A percentile compares a stretch with the other conserved stretches of the same genome.
Conservation (phyloP, 106 monocot species). For the Apostasia ramifera region DNA sequence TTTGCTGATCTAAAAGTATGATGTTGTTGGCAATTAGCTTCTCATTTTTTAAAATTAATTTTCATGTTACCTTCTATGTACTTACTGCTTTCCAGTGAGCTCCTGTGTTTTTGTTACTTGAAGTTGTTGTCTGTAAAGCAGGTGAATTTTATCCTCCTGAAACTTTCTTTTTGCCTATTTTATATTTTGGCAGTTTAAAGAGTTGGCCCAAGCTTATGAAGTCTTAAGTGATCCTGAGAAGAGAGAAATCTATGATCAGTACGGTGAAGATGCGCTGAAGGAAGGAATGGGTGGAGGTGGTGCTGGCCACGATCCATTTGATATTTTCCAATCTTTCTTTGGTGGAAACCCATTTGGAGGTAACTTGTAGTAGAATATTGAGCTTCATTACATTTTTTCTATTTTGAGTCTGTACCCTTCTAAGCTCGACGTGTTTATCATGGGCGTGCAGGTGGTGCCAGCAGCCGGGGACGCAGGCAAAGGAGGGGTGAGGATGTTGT, state of each 20-base stretch:
- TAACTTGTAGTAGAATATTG: background rate
- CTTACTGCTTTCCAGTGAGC: no score
- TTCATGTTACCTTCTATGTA: no score
- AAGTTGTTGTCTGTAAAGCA: no score
- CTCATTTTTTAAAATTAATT: no score
- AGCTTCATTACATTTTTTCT: no score
- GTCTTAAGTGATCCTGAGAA: constrained; percentile 90
- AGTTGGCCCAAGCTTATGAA: constrained; percentile 81
- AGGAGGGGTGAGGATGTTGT: constrained; percentile 83
- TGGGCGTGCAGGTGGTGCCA: constrained; percentile 36
- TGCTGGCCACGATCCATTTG: constrained; percentile 61
- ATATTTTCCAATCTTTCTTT: constrained; percentile 88
- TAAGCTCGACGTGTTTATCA: background rate
- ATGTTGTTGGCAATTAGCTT: no score
- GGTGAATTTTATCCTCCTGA: no score
- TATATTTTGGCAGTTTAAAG: constrained; percentile 64
- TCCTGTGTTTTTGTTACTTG: no score
- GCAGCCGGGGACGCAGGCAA: constrained; percentile 77
- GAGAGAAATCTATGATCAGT: constrained; percentile 85
- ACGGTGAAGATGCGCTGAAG: constrained; percentile 91
- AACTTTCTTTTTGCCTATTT: background rate
- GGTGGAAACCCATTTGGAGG: constrained; percentile 82
- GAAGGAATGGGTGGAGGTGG: constrained; percentile 89
- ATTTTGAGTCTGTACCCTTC: background rate
- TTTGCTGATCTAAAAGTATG: no score